Percentiles rank a stretch among this genome's conserved stretches.
Evolutionary conservation across 305 asterid genomes (phyloP).

Genomic region (Fraxinus floribunda): DNA sequence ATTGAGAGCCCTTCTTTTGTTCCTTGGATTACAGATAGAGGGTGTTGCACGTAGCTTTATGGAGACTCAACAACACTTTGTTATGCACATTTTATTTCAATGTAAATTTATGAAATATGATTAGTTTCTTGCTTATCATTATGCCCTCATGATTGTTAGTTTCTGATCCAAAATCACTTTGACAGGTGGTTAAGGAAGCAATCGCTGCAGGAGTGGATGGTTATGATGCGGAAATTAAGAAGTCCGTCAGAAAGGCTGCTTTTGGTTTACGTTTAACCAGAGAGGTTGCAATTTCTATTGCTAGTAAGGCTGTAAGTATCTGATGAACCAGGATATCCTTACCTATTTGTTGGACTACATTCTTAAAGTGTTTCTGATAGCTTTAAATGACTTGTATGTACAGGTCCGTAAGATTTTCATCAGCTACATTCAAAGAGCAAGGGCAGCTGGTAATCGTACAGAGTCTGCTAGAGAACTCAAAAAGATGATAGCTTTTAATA

Average conservation of each 20-base stretch:
- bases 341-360: constrained; percentile 15
- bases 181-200: constrained; percentile 87
- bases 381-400: constrained; percentile 15
- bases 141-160: constrained; percentile 8
- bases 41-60: not conserved
- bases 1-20: not conserved
- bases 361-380: not conserved
- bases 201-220: constrained; percentile 76
- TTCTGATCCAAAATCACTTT: constrained; percentile 21
- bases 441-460: constrained; percentile 70
- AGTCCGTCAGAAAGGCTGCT: constrained; percentile 86
- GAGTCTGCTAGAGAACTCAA: constrained; percentile 81
- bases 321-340: constrained; percentile 9
- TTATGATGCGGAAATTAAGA: constrained; percentile 64
- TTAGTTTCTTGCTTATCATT: constrained; percentile 14
- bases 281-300: constrained; percentile 84
- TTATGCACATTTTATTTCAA: not conserved
- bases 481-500: constrained; percentile 81
- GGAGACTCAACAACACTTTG: not conserved
- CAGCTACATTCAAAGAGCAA: constrained; percentile 72
- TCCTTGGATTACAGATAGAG: not conserved
- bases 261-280: constrained; percentile 89
- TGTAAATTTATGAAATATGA: not conserved
- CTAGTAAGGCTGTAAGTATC: constrained; percentile 85
- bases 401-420: constrained; percentile 87